These are phyloP conservation scores for Aspergillus neotritici DNA, from an alignment of 2,329 filamentous ascomycete genomes.

Conservation along the genomic window DNA sequence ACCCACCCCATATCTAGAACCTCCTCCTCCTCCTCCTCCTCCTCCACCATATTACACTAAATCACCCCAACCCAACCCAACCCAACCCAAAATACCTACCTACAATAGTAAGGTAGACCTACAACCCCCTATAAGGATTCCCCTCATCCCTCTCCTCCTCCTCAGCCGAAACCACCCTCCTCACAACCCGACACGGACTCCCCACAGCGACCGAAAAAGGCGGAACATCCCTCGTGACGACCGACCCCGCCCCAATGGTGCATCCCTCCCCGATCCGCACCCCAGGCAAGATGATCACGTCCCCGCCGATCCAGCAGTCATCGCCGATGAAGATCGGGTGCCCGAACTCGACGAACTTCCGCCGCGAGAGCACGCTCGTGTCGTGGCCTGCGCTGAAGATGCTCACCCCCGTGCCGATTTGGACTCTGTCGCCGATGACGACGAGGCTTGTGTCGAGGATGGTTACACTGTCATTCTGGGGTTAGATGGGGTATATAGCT, in stretches of 20 bases:
- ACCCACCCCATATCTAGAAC: too few species aligned
- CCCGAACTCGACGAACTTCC: slow-evolving; percentile 48
- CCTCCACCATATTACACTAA: too few species aligned
- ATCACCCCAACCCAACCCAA: too few species aligned
- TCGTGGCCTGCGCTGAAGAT: slow-evolving; percentile 53
- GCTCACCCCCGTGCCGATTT: slow-evolving; percentile 50
- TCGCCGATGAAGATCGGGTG: slow-evolving; percentile 45
- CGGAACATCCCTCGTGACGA: slow-evolving; percentile 37
- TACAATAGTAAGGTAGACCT: too few species aligned
- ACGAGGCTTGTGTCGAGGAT: slow-evolving; percentile 52
- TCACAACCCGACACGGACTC: slow-evolving; percentile 20
- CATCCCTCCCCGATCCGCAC: slow-evolving; percentile 40
- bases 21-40: too few species aligned
- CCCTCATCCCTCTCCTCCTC: slow-evolving; percentile 21
- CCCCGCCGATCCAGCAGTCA: slow-evolving; percentile 48
- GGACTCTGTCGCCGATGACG: slow-evolving; percentile 49
- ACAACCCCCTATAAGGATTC: slow-evolving; percentile 14
- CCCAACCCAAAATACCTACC: too few species aligned
- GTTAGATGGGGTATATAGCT: too few species aligned
- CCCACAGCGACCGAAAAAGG: slow-evolving; percentile 30
- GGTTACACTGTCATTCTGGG: slow-evolving; percentile 43
- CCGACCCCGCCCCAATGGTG: slow-evolving; percentile 36
- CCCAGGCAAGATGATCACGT: slow-evolving; percentile 40
- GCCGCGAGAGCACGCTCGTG: slow-evolving; percentile 43
- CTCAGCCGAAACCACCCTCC: slow-evolving; percentile 19